These are phyloP conservation scores for Auriscalpium orientale DNA, from an alignment of 768 basidiomycete species.

Conservation along the genomic window DNA sequence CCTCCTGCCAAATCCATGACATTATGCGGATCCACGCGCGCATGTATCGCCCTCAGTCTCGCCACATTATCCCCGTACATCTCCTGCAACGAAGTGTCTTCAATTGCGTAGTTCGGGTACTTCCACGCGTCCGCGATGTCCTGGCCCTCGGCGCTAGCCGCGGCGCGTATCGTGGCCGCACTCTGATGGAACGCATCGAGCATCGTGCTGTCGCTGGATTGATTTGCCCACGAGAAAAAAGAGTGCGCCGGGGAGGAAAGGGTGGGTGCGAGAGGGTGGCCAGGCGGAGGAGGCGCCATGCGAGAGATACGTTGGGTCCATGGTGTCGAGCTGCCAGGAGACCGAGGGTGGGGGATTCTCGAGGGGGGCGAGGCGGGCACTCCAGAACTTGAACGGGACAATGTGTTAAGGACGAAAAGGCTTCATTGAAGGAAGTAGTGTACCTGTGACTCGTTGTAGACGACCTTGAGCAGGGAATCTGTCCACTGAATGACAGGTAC, in stretches of 20 bases:
- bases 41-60: not conserved
- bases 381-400: not conserved
- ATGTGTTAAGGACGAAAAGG: not conserved
- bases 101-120: slow-evolving; percentile 9
- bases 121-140: not conserved
- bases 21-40: slow-evolving; percentile 6
- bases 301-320: not conserved
- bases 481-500: not conserved
- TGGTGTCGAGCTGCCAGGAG: not conserved
- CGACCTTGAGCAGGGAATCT: not conserved
- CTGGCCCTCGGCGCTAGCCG: slow-evolving; percentile 11
- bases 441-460: not conserved
- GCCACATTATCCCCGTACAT: slow-evolving; percentile 11
- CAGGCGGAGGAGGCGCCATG: slow-evolving; percentile 6
- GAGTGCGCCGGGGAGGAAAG: not conserved
- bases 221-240: not conserved
- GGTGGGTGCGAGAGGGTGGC: slow-evolving; percentile 5
- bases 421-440: not conserved
- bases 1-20: slow-evolving; percentile 16
- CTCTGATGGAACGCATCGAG: not conserved
- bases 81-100: slow-evolving; percentile 1
- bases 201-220: not conserved
- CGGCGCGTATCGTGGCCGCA: not conserved
- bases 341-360: not conserved
- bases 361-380: not conserved